Evolutionary conservation across 2,329 filamentous ascomycete genomes (phyloP).

Genomic region (Fusarium musae): DNA sequence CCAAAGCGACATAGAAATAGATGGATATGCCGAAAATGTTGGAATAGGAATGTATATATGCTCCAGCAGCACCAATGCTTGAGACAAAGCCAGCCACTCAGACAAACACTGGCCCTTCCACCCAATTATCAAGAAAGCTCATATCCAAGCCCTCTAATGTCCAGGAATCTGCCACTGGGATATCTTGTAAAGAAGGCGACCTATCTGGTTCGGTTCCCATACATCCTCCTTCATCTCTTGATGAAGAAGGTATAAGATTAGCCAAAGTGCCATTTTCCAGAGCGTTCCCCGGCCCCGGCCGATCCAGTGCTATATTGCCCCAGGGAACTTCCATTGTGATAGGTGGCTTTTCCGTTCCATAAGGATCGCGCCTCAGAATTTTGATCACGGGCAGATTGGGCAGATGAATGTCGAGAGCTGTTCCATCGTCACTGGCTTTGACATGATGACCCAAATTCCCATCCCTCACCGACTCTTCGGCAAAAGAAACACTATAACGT

Average conservation of each 20-base stretch:
- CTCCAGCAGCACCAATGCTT: background rate
- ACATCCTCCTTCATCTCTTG: background rate
- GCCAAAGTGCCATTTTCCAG: background rate
- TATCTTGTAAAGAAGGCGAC: background rate
- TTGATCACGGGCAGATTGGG: constrained; percentile 56
- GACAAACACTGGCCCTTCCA: background rate
- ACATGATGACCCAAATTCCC: constrained; percentile 38
- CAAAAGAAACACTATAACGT: constrained; percentile 38
- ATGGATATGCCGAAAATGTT: too few relatives aligned
- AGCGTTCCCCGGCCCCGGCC: background rate
- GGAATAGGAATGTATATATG: background rate
- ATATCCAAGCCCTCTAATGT: constrained; percentile 8
- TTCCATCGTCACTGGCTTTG: constrained; percentile 4
- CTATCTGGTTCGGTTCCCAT: background rate
- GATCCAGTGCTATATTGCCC: background rate
- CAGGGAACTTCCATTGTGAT: background rate
- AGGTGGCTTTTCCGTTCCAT: background rate
- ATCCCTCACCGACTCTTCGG: constrained; percentile 19
- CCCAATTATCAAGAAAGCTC: constrained; percentile 11
- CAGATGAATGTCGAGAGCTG: constrained; percentile 51
- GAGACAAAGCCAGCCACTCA: background rate
- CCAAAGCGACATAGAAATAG: background rate
- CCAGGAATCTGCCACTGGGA: background rate
- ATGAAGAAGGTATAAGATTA: background rate
- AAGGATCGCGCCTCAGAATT: constrained; percentile 38